phyloP scores from a whole-genome alignment of 352 stramenopile genomes.

The Globisporangium ultimum region DNA sequence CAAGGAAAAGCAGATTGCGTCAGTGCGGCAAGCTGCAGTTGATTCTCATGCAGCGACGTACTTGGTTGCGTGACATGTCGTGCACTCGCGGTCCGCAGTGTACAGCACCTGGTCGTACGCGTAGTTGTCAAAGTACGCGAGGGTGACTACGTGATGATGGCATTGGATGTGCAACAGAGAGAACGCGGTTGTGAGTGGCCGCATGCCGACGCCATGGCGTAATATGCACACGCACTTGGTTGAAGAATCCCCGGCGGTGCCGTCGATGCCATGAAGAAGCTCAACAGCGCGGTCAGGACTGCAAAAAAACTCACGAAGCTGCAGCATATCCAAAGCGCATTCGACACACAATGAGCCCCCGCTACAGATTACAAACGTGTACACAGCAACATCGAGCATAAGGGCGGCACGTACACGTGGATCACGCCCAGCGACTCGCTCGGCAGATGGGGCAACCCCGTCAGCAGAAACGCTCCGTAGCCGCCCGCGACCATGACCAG shows the following conservation, averaged over 20 bases:
- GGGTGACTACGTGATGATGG: slow-evolving; percentile 25
- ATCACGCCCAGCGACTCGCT: slow-evolving; percentile 31
- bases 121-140: slow-evolving; percentile 55
- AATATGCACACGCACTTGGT: slow-evolving; percentile 28
- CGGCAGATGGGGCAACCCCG: slow-evolving; percentile 36
- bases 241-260: slow-evolving; percentile 38
- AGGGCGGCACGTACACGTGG: slow-evolving; percentile 29
- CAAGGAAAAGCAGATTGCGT: not conserved
- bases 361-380: too few relatives aligned
- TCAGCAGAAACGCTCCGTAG: slow-evolving; percentile 53
- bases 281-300: slow-evolving; percentile 40
- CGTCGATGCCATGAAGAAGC: slow-evolving; percentile 47
- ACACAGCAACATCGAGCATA: not conserved
- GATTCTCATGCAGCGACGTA: slow-evolving; percentile 3
- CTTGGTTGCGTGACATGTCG: slow-evolving; percentile 51
- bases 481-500: slow-evolving; percentile 52
- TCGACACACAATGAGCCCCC: not conserved
- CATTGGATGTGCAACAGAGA: not conserved
- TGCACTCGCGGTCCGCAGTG: slow-evolving; percentile 22
- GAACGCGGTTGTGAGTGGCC: too few relatives aligned
- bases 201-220: too few relatives aligned
- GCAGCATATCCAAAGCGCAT: not conserved
- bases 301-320: slow-evolving; percentile 33
- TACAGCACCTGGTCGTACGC: slow-evolving; percentile 47
- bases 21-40: too few relatives aligned